Evolutionary conservation across 305 asterid species (phyloP), one percentile per base, ranked within the genome.

Genomic region (Ajuga reptans): DNA sequence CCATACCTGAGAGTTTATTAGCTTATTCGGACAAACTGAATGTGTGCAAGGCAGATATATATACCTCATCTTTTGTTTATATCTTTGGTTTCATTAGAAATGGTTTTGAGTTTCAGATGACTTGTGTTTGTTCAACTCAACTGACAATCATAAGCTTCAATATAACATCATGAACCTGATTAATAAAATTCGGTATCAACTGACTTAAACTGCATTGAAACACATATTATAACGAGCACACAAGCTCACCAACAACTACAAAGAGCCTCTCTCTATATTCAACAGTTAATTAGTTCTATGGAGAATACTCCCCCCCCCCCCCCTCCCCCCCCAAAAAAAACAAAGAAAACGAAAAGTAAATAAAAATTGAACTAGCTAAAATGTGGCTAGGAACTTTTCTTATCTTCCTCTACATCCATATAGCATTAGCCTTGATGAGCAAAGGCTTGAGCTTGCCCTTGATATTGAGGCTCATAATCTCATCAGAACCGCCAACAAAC

Each of bases 381-480:
- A 5, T 21, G 43, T 4, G 43, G 43, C 10, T 37, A 6, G 43
- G 9, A 8, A 37, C 43, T 37, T 37, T 1, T 37, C 1, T 4
- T 8, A 37, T 37, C 43, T 37, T 37, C 43, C 10, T 37, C 43
- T 37, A 37, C 43, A 37, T 37, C 43, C 43, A 37, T 58, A 85
- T 89, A 11, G 96, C 95, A 50, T 81, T 78, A 12, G 92, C 92
- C 65, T 77, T 71, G 42, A 84, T 77, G 54, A 89, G 96, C 72
- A 80, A 59, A 8, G 87, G 82, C 71, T 64, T 85, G 42, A 89
- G 92, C 80, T 81, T 39, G 0, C 92, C 85, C 47, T 72, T 75
- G 47, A 87, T 61, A 64, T 84, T 80, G 47, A 89, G 89, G 77
- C 84, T 80, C 68, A 85, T 84, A 11, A 87, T 77, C 73, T 89